phyloP scores from a whole-genome alignment of 2,329 filamentous ascomycete genomes.

The Cyphellophora europaea region DNA sequence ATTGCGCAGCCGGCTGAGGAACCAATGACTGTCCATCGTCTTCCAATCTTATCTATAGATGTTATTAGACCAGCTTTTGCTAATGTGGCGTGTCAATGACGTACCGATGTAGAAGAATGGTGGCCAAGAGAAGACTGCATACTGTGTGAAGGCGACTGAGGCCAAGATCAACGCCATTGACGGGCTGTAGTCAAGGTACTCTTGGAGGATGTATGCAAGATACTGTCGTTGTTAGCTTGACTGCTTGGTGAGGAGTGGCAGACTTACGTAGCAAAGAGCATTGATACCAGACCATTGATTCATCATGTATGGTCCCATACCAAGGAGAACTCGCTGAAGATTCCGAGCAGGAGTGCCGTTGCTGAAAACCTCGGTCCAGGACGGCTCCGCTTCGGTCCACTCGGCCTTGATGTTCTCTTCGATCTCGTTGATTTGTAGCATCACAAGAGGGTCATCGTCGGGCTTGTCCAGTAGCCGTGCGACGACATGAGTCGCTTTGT shows the following conservation, averaged over 20 bases:
- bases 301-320: constrained; percentile 27
- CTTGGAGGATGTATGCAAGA: constrained; percentile 16
- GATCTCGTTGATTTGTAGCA: constrained; percentile 26
- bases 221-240: too few relatives aligned
- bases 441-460: constrained; percentile 22
- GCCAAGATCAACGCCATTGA: constrained; percentile 42
- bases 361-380: constrained; percentile 27
- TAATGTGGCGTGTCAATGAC: too few relatives aligned
- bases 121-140: constrained; percentile 35
- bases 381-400: constrained; percentile 22
- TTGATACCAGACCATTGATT: constrained; percentile 8
- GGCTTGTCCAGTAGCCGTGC: constrained; percentile 24
- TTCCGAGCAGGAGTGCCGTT: constrained; percentile 25
- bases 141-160: constrained; percentile 35
- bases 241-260: too few relatives aligned
- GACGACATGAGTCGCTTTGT: constrained; percentile 26
- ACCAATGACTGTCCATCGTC: constrained; percentile 25
- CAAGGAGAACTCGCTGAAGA: constrained; percentile 26
- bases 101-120: constrained; percentile 42
- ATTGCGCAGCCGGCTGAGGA: constrained; percentile 32
- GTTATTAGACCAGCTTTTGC: too few relatives aligned
- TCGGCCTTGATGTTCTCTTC: constrained; percentile 24
- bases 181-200: constrained; percentile 32
- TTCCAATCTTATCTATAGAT: constrained; percentile 38
- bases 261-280: constrained; percentile 3